Conservation (phyloP, 75 land plant species). For the Pinus tabuliformis region DNA sequence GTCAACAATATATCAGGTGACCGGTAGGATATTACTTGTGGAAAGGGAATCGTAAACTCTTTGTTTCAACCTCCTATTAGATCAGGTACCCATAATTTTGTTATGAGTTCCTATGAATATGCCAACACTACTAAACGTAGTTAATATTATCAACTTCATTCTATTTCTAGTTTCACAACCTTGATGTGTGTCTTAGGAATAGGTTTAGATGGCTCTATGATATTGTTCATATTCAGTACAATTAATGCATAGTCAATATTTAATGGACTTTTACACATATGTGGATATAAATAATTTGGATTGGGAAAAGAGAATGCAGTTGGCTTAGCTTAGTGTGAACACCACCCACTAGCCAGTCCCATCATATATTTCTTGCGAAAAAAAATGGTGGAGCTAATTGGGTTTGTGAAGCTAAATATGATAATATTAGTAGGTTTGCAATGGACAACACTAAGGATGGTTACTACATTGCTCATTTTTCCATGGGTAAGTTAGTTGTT, state of each 20-base stretch:
- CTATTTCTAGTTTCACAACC: not conserved
- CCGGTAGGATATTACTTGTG: conserved; percentile 89
- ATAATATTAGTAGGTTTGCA: conserved; percentile 28
- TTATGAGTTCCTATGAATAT: conserved; percentile 81
- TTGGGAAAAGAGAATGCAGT: not conserved
- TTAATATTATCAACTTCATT: conserved; percentile 25
- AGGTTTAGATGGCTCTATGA: not conserved
- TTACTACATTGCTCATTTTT: conserved; percentile 89
- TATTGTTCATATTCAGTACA: not conserved
- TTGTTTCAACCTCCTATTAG: conserved; percentile 88
- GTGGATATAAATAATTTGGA: not conserved
- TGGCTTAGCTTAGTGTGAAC: not conserved
- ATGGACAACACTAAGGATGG: conserved; percentile 89
- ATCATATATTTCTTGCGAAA: not conserved
- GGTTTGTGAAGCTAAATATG: not conserved
- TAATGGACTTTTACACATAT: not conserved
- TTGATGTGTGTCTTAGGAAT: not conserved
- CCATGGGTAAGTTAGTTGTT: conserved; percentile 94
- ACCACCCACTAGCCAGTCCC: not conserved
- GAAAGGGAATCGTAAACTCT: conserved; percentile 87
- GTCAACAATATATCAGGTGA: conserved; percentile 62
- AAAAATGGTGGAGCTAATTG: not conserved
- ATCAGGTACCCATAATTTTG: conserved; percentile 69
- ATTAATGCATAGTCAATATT: not conserved
- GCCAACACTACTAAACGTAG: conserved; percentile 66